A percentile compares a stretch with the other conserved stretches of the same genome.
Conservation (phyloP, 805 yeast species). For the Yarrowia yakushimensis region DNA sequence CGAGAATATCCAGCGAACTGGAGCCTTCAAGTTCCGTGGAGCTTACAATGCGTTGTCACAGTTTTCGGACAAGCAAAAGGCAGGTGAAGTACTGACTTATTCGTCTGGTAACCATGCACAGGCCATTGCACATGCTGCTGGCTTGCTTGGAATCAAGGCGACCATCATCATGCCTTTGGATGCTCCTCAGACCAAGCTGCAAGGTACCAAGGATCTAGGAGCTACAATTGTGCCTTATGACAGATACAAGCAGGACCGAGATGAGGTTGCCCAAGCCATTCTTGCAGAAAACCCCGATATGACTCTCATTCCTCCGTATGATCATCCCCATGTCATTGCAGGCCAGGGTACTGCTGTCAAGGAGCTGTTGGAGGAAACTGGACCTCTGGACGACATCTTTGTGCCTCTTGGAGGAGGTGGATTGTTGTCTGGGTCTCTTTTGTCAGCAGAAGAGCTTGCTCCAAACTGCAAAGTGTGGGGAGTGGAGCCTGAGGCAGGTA, state of each 20-base stretch:
- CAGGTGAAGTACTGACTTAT: conserved; percentile 50
- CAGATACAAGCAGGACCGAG: conserved; percentile 45
- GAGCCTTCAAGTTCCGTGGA: conserved; percentile 49
- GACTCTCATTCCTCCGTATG: conserved; percentile 48
- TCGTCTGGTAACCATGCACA: conserved; percentile 56
- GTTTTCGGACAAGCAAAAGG: conserved; percentile 41
- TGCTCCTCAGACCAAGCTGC: conserved; percentile 49
- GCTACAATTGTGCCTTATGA: conserved; percentile 47
- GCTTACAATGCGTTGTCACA: conserved; percentile 50
- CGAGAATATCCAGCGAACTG: conserved; percentile 25
- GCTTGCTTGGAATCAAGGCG: conserved; percentile 44
- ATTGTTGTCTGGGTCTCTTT: conserved; percentile 44
- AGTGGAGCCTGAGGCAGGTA: conserved; percentile 32
- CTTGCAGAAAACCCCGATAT: conserved; percentile 40
- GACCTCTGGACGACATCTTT: conserved; percentile 45
- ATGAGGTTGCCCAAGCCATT: conserved; percentile 42
- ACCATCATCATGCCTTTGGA: conserved; percentile 54
- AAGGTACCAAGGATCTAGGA: conserved; percentile 48
- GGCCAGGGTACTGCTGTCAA: conserved; percentile 47
- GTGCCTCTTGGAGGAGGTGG: conserved; percentile 59
- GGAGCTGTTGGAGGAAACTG: conserved; percentile 36
- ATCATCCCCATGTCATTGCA: conserved; percentile 49
- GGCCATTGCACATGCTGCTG: conserved; percentile 50
- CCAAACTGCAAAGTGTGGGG: conserved; percentile 31
- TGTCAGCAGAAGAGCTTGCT: conserved; percentile 28